Conservation (phyloP, 257 asterid species). For the Salvia rosmarinus region DNA sequence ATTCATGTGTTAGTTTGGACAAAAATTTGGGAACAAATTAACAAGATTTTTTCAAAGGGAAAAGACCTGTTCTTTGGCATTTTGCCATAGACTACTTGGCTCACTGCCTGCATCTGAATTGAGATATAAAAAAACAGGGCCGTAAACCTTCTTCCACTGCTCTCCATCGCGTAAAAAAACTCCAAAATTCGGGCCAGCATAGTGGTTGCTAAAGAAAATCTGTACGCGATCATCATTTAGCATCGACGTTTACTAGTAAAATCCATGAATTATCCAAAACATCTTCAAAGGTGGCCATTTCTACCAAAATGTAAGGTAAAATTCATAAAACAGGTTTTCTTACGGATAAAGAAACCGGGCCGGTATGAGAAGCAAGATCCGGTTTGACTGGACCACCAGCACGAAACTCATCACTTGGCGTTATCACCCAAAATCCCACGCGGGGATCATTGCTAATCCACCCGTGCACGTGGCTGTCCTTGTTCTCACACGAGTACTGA, state of each 20-base stretch:
- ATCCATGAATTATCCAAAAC: no score
- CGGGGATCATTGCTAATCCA: constrained; percentile 51
- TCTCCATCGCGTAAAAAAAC: constrained; percentile 46
- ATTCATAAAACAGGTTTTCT: constrained; percentile 26
- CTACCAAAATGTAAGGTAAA: not conserved
- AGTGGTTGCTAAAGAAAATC: constrained; percentile 59
- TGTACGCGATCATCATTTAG: not conserved
- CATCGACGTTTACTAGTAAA: no score
- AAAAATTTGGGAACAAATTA: no score
- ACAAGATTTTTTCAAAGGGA: no score
- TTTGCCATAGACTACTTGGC: constrained; percentile 48
- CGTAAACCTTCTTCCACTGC: constrained; percentile 54
- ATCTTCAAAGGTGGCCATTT: no score
- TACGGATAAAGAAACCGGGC: constrained; percentile 58
- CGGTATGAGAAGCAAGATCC: constrained; percentile 67
- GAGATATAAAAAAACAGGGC: constrained; percentile 56
- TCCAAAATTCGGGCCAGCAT: constrained; percentile 47
- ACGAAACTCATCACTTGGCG: constrained; percentile 67
- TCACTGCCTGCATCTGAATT: constrained; percentile 44
- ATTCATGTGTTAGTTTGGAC: no score
- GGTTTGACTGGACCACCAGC: constrained; percentile 60
- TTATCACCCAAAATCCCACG: constrained; percentile 70
- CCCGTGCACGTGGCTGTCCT: constrained; percentile 60
- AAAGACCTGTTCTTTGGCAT: constrained; percentile 58
- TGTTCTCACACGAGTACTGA: constrained; percentile 51